phyloP scores from a whole-genome alignment of 2,329 filamentous ascomycete species.

The Clonostachys byssicola region DNA sequence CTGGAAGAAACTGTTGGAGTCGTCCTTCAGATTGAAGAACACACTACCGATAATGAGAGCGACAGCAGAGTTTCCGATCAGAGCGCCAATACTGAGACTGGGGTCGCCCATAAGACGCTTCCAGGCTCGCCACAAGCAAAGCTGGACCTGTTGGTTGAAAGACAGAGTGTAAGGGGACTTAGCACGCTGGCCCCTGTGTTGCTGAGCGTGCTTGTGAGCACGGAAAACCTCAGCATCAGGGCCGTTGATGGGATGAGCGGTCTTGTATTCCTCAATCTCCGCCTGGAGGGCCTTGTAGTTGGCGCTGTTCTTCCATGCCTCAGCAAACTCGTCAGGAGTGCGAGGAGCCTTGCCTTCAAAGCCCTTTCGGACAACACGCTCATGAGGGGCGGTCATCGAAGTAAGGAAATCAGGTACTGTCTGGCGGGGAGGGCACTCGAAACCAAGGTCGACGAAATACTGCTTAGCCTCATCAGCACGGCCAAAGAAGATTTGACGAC shows the following conservation, averaged over 20 bases:
- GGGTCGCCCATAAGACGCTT: constrained; percentile 74
- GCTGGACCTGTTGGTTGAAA: constrained; percentile 66
- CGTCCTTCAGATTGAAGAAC: constrained; percentile 69
- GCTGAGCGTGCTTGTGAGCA: constrained; percentile 46
- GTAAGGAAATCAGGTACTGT: constrained; percentile 71
- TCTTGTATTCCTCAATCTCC: constrained; percentile 54
- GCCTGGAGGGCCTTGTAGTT: constrained; percentile 44
- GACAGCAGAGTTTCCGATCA: constrained; percentile 71
- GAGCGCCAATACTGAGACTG: constrained; percentile 63
- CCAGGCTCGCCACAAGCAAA: constrained; percentile 81
- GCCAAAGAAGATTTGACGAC: constrained; percentile 61
- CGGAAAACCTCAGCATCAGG: constrained; percentile 55
- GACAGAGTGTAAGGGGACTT: constrained; percentile 83
- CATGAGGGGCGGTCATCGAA: constrained; percentile 58
- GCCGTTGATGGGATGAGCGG: constrained; percentile 45
- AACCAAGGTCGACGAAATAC: constrained; percentile 66
- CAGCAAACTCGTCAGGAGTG: constrained; percentile 58
- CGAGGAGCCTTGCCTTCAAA: constrained; percentile 53
- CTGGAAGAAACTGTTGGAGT: constrained; percentile 71
- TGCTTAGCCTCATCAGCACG: constrained; percentile 53
- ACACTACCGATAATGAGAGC: constrained; percentile 74
- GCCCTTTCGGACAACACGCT: constrained; percentile 51
- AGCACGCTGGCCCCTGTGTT: constrained; percentile 54
- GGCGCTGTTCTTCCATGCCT: constrained; percentile 50
- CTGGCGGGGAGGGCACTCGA: constrained; percentile 61